Base-by-base conservation (phyloP, 2,329 filamentous ascomycete species). In the Aspergillus proliferans region DNA sequence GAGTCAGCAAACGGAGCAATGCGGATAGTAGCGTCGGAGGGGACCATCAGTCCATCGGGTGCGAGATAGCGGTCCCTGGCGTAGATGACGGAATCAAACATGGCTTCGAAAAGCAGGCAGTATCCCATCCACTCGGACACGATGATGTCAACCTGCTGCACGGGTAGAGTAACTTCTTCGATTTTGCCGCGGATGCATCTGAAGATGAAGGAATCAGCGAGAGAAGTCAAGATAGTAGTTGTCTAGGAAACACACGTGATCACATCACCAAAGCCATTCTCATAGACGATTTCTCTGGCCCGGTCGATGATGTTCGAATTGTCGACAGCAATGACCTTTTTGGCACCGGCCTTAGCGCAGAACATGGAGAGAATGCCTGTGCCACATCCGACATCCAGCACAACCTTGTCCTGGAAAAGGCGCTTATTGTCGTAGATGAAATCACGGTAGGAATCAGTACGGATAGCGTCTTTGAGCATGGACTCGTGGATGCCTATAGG, bases 81-180 rank as follows among this genome's bases (percentile, higher is more conserved):
- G 63, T 83, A 92, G 45, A 97, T 78, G 19, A 97, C 88, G 44
- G 88, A 94, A 55, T 93, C 89, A 24, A 97, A 82, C 91, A 97
- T 97, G 48, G 90, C 89, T 71, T 97, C 91, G 68, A 94, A 97
- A 5, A 96, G 79, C 15, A 96, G 79, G 55, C 85, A 88, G 67
- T 97, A 97, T 26, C 91, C 91, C 91, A 97, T 97, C 91, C 91
- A 97, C 69, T 97, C 91, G 51, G 88, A 94, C 52, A 97, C 85
- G 64, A 97, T 95, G 62, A 97, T 86, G 71, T 97, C 92, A 42
- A 96, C 91, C 62, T 91, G 76, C 47, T 83, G 76, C 6, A 92
- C 85, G 1, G 87, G 90, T 19, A 90, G 78, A 49, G 72, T 77
- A 48, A 95, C 87, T 57, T 96, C 90, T 68, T 97, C 92, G 52